phyloP scores from a whole-genome alignment of 108 stramenopile species.

The Stephanodiscus triporus region DNA sequence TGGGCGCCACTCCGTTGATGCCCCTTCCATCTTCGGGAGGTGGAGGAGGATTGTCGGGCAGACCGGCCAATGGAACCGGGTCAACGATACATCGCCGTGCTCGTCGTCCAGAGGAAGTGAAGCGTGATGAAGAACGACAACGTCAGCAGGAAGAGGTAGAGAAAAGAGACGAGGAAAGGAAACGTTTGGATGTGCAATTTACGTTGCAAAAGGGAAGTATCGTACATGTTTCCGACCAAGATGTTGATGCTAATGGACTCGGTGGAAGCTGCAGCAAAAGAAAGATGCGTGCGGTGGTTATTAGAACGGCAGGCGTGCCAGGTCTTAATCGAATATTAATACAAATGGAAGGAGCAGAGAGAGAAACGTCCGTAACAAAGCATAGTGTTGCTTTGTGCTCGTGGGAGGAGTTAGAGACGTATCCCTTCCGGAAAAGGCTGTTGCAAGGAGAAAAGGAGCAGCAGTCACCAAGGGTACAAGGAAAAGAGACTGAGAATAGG shows the following conservation, averaged over 20 bases:
- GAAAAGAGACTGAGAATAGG: constrained; percentile 6
- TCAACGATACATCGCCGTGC: constrained; percentile 37
- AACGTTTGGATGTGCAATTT: constrained; percentile 67
- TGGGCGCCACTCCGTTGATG: constrained; percentile 77
- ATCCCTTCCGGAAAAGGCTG: constrained; percentile 56
- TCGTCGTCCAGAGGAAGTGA: constrained; percentile 63
- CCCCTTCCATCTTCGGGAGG: constrained; percentile 34
- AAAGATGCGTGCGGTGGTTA: constrained; percentile 55
- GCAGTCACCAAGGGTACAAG: not conserved
- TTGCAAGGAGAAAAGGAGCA: not conserved
- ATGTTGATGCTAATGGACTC: constrained; percentile 7
- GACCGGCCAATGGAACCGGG: constrained; percentile 7
- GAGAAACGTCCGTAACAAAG: constrained; percentile 63
- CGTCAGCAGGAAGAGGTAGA: constrained; percentile 54
- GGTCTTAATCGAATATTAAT: constrained; percentile 83
- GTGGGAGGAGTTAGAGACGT: constrained; percentile 62
- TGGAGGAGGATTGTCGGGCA: constrained; percentile 3
- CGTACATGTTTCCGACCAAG: constrained; percentile 46
- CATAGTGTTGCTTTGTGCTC: constrained; percentile 56
- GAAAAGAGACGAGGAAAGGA: constrained; percentile 32
- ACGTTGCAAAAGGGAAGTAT: constrained; percentile 83
- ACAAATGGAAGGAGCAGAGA: constrained; percentile 58
- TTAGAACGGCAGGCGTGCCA: constrained; percentile 76
- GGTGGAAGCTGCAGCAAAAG: constrained; percentile 1
- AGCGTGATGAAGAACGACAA: constrained; percentile 66